Evolutionary conservation across 257 asterid genomes (phyloP).

Genomic region (Linderniella brevidens): DNA sequence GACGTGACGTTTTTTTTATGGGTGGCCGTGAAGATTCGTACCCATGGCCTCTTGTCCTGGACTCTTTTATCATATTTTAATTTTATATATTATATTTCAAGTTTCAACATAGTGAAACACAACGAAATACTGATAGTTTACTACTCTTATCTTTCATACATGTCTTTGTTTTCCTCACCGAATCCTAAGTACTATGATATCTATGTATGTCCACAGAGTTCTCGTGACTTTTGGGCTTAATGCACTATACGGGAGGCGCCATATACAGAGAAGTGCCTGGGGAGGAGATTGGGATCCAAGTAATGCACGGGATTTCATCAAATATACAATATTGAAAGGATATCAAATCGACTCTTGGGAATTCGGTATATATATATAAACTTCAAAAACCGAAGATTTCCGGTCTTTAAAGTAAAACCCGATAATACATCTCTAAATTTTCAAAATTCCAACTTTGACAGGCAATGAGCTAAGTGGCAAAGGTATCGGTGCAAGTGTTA

Average conservation of each 20-base stretch:
- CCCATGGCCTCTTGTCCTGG: no score
- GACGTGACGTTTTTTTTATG: no score
- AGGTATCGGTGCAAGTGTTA: constrained; percentile 76
- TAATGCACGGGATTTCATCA: constrained; percentile 58
- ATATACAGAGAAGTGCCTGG: constrained; percentile 32
- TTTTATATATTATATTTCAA: no score
- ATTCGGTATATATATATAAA: constrained; percentile 36
- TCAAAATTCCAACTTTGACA: constrained; percentile 11
- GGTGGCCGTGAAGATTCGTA: no score
- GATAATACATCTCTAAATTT: constrained; percentile 9
- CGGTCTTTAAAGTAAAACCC: constrained; percentile 4
- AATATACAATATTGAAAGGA: constrained; percentile 55
- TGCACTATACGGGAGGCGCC: constrained; percentile 73
- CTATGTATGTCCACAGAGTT: not conserved
- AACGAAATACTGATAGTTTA: no score
- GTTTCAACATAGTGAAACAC: no score
- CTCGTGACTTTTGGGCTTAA: constrained; percentile 48
- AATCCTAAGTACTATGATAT: not conserved
- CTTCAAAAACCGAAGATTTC: not conserved
- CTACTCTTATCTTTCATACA: not conserved
- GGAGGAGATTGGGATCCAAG: constrained; percentile 66
- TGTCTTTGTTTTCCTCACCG: not conserved
- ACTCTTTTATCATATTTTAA: no score
- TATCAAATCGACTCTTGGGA: constrained; percentile 83
- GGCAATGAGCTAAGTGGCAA: constrained; percentile 87